A percentile compares a stretch with the other conserved stretches of the same genome.
phyloP scores from a whole-genome alignment of 2,329 filamentous ascomycete species.

The Leptographium procerum region DNA sequence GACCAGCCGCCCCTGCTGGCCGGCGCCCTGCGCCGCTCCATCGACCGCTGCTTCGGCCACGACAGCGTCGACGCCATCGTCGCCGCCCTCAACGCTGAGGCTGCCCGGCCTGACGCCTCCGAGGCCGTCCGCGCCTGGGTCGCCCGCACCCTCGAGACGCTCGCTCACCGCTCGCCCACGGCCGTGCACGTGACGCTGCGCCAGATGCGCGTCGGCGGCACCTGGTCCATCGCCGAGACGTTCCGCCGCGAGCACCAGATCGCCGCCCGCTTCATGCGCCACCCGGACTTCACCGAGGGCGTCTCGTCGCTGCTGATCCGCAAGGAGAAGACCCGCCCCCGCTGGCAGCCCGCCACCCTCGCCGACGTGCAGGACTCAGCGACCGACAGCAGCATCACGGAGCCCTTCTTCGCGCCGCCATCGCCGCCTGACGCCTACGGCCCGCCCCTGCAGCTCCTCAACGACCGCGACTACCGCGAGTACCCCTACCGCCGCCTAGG shows the following conservation, averaged over 20 bases:
- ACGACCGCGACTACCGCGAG: slow-evolving; percentile 48
- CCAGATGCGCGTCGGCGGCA: slow-evolving; percentile 64
- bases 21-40: slow-evolving; percentile 62
- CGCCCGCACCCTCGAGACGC: slow-evolving; percentile 59
- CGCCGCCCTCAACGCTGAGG: slow-evolving; percentile 47
- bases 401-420: slow-evolving; percentile 53
- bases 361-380: slow-evolving; percentile 51
- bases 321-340: slow-evolving; percentile 47
- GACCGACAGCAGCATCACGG: slow-evolving; percentile 41
- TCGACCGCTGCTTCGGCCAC: slow-evolving; percentile 72
- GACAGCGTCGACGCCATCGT: slow-evolving; percentile 61
- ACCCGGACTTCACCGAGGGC: slow-evolving; percentile 84
- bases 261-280: slow-evolving; percentile 76
- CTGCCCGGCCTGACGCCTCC: slow-evolving; percentile 54
- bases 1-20: slow-evolving; percentile 55
- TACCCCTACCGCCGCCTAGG: slow-evolving; percentile 65
- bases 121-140: slow-evolving; percentile 67
- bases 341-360: slow-evolving; percentile 67
- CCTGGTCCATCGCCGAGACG: slow-evolving; percentile 73
- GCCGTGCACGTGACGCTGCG: slow-evolving; percentile 73
- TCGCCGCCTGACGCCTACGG: slow-evolving; percentile 25
- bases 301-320: slow-evolving; percentile 71
- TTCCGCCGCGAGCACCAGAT: slow-evolving; percentile 82
- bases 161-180: slow-evolving; percentile 72
- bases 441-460: slow-evolving; percentile 48